Conservation (phyloP, 345 rosid species). For the Kernera saxatilis region DNA sequence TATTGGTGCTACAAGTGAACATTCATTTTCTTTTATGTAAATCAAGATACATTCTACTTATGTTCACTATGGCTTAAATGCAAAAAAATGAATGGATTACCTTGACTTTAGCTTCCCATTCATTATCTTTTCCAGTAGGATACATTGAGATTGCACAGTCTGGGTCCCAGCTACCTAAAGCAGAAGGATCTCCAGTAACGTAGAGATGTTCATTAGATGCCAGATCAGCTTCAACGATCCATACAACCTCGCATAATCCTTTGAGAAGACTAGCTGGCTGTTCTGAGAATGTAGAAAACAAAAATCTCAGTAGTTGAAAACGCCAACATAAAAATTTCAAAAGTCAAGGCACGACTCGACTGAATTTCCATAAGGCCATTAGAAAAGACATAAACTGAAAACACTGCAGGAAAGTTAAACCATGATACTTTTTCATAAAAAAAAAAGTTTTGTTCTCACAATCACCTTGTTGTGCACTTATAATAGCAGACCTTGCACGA, state of each 20-base stretch:
- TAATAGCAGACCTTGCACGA: constrained; percentile 35
- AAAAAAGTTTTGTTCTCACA: background rate
- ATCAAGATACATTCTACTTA: constrained; percentile 4
- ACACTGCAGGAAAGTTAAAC: background rate
- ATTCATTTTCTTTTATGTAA: background rate
- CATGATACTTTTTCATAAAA: background rate
- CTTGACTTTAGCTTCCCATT: constrained; percentile 80
- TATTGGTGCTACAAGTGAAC: background rate
- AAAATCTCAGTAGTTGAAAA: background rate
- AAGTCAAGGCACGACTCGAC: background rate
- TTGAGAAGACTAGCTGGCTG: constrained; percentile 33
- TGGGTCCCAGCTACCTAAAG: constrained; percentile 84
- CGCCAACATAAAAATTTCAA: background rate
- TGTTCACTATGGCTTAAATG: background rate
- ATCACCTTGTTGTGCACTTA: constrained; percentile 52
- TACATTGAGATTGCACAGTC: constrained; percentile 64
- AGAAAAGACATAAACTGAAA: background rate
- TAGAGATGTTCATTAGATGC: constrained; percentile 56
- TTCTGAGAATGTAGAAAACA: constrained; percentile 46
- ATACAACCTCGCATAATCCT: constrained; percentile 58
- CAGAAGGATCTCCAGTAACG: constrained; percentile 66
- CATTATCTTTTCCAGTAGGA: constrained; percentile 45
- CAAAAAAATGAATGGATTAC: constrained; percentile 35
- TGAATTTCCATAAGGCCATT: background rate
- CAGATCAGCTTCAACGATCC: constrained; percentile 79